phyloP scores from a whole-genome alignment of 768 basidiomycete species.

The Mycena metata region DNA sequence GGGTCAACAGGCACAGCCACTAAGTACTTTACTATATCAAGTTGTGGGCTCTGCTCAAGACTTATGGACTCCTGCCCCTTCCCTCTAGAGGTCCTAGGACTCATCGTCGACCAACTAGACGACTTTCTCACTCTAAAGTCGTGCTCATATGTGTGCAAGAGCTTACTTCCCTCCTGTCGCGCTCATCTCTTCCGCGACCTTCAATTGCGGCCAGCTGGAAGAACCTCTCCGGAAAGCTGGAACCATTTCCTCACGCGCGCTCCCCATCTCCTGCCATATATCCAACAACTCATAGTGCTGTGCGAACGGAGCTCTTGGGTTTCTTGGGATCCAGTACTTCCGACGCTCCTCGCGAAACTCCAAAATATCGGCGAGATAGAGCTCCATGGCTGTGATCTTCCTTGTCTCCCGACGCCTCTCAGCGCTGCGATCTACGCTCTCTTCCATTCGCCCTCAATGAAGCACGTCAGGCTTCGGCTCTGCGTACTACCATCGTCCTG shows the following conservation, averaged over 20 bases:
- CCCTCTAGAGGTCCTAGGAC: constrained; percentile 27
- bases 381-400: constrained; percentile 26
- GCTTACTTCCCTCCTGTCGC: constrained; percentile 26
- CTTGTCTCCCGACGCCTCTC: constrained; percentile 26
- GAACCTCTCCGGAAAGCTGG: constrained; percentile 22
- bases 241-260: constrained; percentile 10
- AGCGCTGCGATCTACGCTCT: constrained; percentile 23
- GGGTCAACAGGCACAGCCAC: no score
- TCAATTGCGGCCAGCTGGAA: constrained; percentile 17
- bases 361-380: constrained; percentile 23
- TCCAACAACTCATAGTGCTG: constrained; percentile 13
- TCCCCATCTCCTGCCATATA: constrained; percentile 12
- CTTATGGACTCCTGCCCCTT: constrained; percentile 28
- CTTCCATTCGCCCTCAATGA: constrained; percentile 28
- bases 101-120: constrained; percentile 15
- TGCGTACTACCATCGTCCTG: constrained; percentile 25
- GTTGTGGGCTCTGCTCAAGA: background rate
- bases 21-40: no score
- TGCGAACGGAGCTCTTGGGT: constrained; percentile 37
- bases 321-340: constrained; percentile 27
- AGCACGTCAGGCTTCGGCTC: constrained; percentile 25
- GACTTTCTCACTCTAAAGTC: constrained; percentile 17
- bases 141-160: constrained; percentile 18
- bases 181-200: constrained; percentile 27
- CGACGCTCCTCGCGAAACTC: constrained; percentile 24